Conservation (phyloP, 805 yeast genomes). For the Yamadazyma olivae region DNA sequence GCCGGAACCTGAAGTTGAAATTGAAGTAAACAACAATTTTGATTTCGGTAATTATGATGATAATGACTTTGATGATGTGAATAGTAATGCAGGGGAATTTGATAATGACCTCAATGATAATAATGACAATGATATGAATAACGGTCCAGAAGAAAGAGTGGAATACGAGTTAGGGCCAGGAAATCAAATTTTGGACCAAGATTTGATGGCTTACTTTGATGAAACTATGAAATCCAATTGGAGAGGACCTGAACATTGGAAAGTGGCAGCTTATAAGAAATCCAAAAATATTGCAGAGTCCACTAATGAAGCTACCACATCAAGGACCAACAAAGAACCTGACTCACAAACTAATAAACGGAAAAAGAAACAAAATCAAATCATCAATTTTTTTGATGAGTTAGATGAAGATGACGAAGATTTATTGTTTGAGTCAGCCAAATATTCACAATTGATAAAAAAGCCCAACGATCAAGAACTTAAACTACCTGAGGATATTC, state of each 20-base stretch:
- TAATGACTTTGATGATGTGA: slow-evolving; percentile 15
- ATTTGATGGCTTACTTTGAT: slow-evolving; percentile 79
- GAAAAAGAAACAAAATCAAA: slow-evolving; percentile 20
- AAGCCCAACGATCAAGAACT: slow-evolving; percentile 23
- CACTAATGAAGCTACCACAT: not conserved
- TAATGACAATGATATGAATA: slow-evolving; percentile 8
- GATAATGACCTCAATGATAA: slow-evolving; percentile 9
- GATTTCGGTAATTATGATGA: slow-evolving; percentile 15
- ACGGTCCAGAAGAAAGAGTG: slow-evolving; percentile 5
- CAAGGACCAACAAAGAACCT: not conserved
- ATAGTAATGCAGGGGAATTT: slow-evolving; percentile 8
- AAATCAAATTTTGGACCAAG: slow-evolving; percentile 46
- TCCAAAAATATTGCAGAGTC: slow-evolving; percentile 23
- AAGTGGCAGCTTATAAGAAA: slow-evolving; percentile 59
- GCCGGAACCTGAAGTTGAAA: slow-evolving; percentile 8
- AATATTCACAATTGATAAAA: slow-evolving; percentile 14
- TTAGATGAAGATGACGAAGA: slow-evolving; percentile 30
- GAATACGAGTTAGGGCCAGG: slow-evolving; percentile 14
- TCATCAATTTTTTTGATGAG: slow-evolving; percentile 29
- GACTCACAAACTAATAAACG: slow-evolving; percentile 4
- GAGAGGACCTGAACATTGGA: slow-evolving; percentile 94
- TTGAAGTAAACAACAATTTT: slow-evolving; percentile 9
- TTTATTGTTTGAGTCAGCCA: slow-evolving; percentile 31
- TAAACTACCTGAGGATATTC: slow-evolving; percentile 69
- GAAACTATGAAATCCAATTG: slow-evolving; percentile 66